These are phyloP conservation scores for Acanthamoeba healyi DNA, from an alignment of 208 protist species.

Conservation along the genomic window DNA sequence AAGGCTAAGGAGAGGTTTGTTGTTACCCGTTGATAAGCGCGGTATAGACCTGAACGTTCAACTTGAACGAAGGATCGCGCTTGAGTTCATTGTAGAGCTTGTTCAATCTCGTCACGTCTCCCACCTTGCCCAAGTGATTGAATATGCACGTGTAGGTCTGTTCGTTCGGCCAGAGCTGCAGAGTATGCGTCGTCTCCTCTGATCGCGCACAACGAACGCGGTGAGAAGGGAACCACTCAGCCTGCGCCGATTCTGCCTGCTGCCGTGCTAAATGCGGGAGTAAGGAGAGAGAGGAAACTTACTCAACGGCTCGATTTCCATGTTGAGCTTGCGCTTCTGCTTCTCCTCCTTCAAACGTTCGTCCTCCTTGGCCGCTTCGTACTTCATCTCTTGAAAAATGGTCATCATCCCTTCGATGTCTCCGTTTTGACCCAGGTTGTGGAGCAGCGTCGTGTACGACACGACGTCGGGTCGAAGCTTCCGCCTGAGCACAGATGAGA, in stretches of 20 bases:
- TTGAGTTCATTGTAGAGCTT: neutral
- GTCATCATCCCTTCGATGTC: neutral
- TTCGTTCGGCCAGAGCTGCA: neutral
- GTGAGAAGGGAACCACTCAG: too few species aligned
- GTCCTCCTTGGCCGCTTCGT: neutral
- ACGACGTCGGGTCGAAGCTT: conserved; percentile 10
- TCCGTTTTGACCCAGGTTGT: conserved; percentile 3
- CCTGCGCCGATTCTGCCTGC: too few species aligned
- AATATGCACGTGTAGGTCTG: conserved; percentile 30
- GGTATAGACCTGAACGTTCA: conserved; percentile 5
- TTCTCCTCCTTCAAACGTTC: conserved; percentile 8
- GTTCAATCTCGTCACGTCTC: neutral
- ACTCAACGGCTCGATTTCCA: conserved; percentile 33
- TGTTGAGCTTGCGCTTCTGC: neutral
- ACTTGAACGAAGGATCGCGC: neutral
- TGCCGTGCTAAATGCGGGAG: neutral
- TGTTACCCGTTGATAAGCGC: conserved; percentile 1
- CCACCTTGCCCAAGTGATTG: conserved; percentile 22
- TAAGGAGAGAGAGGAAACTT: neutral
- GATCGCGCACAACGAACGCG: neutral
- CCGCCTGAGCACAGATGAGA: neutral
- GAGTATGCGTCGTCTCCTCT: neutral
- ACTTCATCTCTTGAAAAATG: neutral
- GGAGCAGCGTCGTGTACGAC: neutral
- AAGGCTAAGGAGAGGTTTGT: too few species aligned